A percentile compares a stretch with the other conserved stretches of the same genome.
Conservation (phyloP, 202 grass and related monocot species). For the Schoenoplectus triqueter region DNA sequence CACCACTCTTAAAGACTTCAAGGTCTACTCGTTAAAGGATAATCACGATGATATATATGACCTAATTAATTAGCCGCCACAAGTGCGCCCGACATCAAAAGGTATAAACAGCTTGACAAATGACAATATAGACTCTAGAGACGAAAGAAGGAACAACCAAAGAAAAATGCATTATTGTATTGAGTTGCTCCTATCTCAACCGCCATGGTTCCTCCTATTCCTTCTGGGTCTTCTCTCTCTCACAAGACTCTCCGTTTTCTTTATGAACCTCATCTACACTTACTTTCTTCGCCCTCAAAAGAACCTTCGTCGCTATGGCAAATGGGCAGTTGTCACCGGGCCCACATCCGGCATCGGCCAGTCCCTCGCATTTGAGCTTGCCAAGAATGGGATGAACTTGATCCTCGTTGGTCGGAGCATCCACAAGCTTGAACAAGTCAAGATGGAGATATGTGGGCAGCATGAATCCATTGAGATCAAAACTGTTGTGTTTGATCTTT, state of each 20-base stretch:
- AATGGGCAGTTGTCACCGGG: conserved; percentile 62
- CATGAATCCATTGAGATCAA: conserved; percentile 34
- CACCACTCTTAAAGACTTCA: too few relatives aligned
- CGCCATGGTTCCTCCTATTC: conserved; percentile 40
- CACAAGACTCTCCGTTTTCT: neutral
- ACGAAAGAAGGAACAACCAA: neutral
- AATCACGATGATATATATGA: too few relatives aligned
- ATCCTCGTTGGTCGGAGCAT: conserved; percentile 52
- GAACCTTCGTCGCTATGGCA: conserved; percentile 47
- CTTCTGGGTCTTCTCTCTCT: conserved; percentile 42
- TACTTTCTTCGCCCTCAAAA: conserved; percentile 44
- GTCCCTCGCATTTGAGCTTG: conserved; percentile 48
- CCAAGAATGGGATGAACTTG: conserved; percentile 45
- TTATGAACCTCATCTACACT: conserved; percentile 29
- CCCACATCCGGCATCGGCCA: conserved; percentile 58
- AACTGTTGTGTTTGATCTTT: conserved; percentile 52
- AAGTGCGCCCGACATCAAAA: too few relatives aligned
- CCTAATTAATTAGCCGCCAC: too few relatives aligned
- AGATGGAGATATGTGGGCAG: conserved; percentile 6
- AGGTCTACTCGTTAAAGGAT: too few relatives aligned
- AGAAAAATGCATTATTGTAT: conserved; percentile 10
- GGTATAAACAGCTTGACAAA: too few relatives aligned
- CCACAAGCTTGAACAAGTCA: conserved; percentile 45
- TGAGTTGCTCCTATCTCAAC: conserved; percentile 13
- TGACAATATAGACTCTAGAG: neutral